A percentile compares a stretch with the other conserved stretches of the same genome.
These are phyloP conservation scores for Candida tetrigidarum DNA, from an alignment of 1,139 yeast genomes.

Conservation along the genomic window DNA sequence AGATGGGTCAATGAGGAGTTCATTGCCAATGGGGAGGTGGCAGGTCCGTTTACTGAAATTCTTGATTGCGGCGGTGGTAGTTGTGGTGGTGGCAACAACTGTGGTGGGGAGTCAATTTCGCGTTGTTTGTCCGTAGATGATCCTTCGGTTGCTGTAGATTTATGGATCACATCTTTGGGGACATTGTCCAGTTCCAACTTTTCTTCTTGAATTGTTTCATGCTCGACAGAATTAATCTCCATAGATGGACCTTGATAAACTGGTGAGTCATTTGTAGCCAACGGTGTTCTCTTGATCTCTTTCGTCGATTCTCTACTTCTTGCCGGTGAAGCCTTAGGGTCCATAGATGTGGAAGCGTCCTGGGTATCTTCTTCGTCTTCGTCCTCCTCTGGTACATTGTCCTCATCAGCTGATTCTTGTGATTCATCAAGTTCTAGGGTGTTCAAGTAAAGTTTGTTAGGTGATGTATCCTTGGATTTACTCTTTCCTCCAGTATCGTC, in stretches of 20 bases:
- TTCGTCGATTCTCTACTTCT: conserved; percentile 3
- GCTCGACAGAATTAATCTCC: too few relatives aligned
- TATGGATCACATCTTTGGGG: too few relatives aligned
- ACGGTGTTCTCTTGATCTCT: not conserved
- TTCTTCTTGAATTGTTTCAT: too few relatives aligned
- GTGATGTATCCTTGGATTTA: not conserved
- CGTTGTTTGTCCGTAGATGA: not conserved
- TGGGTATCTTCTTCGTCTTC: not conserved
- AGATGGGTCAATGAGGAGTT: conserved; percentile 13
- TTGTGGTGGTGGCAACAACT: too few relatives aligned
- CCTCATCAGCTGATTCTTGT: not conserved
- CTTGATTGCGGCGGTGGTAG: too few relatives aligned
- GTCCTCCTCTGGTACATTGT: not conserved
- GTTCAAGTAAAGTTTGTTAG: not conserved
- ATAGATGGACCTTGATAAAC: too few relatives aligned
- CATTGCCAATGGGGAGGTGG: conserved; percentile 18
- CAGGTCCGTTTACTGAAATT: conserved; percentile 5
- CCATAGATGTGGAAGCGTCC: not conserved
- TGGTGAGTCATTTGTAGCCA: not conserved
- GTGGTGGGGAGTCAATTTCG: not conserved
- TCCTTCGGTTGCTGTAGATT: not conserved
- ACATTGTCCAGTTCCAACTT: too few relatives aligned
- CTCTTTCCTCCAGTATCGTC: not conserved
- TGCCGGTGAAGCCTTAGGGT: conserved; percentile 3
- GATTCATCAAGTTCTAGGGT: not conserved